phyloP scores from a whole-genome alignment of 495 filamentous ascomycete species.

The Aspergillus funiculosus region DNA sequence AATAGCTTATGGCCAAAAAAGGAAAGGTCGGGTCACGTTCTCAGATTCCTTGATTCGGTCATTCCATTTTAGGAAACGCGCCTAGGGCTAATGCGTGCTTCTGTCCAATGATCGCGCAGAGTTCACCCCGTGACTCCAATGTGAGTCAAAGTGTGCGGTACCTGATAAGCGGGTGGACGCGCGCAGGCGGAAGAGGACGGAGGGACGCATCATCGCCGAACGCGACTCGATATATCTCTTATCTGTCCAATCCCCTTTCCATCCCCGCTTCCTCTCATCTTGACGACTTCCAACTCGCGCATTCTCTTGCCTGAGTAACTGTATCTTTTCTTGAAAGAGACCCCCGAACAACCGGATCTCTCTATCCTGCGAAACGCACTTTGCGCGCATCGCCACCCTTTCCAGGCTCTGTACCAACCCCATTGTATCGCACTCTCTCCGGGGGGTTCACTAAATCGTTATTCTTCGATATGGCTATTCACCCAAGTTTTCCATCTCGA shows the following conservation, averaged over 20 bases:
- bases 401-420: too few relatives aligned
- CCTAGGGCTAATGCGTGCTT: neutral
- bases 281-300: too few relatives aligned
- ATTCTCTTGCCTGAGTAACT: too few relatives aligned
- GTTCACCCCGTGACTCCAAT: conserved; percentile 4
- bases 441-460: too few relatives aligned
- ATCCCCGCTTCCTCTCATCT: neutral
- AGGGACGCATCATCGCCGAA: conserved; percentile 2
- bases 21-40: too few relatives aligned
- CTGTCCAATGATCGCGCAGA: neutral
- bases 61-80: neutral
- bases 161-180: conserved; percentile 2
- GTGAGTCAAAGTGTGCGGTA: too few relatives aligned
- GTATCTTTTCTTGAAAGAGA: too few relatives aligned
- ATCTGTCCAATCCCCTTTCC: conserved; percentile 13
- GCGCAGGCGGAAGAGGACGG: neutral
- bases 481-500: conserved; percentile 31
- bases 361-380: too few relatives aligned
- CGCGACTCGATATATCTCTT: conserved; percentile 18
- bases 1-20: too few relatives aligned
- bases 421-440: too few relatives aligned
- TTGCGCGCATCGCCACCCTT: too few relatives aligned
- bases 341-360: too few relatives aligned
- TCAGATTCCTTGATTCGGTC: neutral
- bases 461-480: conserved; percentile 48